Evolutionary conservation across 2,329 filamentous ascomycete species (phyloP), one percentile per base, ranked within the genome.

Genomic region (Aspergillus bombycis): DNA sequence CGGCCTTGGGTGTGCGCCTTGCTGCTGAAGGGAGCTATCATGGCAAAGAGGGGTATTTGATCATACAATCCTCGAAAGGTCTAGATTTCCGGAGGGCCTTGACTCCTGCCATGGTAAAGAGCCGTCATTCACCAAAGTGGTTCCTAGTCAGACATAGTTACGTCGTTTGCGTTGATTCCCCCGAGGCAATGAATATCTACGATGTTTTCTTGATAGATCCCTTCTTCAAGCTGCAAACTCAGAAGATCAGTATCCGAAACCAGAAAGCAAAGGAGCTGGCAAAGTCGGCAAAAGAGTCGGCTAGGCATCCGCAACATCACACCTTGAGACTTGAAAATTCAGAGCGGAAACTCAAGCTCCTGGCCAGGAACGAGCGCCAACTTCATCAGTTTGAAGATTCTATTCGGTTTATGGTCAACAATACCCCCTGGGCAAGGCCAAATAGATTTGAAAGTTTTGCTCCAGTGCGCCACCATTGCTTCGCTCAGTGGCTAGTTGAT

Each of bases 101-200:
- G 74, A 93, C 89, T 2, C 92, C 93, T 0, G 84, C 87, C 58
- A 89, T 93, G 71, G 85, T 97, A 66, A 91, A 93, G 73, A 88
- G 89, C 58, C 88, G 93, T 14, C 94, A 97, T 78, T 91, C 88
- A 65, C 92, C 93, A 21, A 97, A 97, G 77, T 99, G 95, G 95
- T 99, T 99, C 75, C 83, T 98, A 23, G 93, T 99, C n/a, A 86
- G 95, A 58, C 94, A 98, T 78, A 98, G 93, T 80, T 99, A 99
- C 74, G 90, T 99, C 64, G 94, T 97, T 52, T 97, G 94, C 70
- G 94, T 98, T n/a, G 94, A 98, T 75, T 97, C 95, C 0, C 95
- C 95, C 0, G 94, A 98, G 76, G 96, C 96, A 71, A 96, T 98
- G 91, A 94, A 97, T 72, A 96, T 98, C 38, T 97, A 97, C 76